Percentiles rank a stretch among this genome's conserved stretches.
Conservation (phyloP, 2,329 filamentous ascomycete species). For the Diaporthe citri region DNA sequence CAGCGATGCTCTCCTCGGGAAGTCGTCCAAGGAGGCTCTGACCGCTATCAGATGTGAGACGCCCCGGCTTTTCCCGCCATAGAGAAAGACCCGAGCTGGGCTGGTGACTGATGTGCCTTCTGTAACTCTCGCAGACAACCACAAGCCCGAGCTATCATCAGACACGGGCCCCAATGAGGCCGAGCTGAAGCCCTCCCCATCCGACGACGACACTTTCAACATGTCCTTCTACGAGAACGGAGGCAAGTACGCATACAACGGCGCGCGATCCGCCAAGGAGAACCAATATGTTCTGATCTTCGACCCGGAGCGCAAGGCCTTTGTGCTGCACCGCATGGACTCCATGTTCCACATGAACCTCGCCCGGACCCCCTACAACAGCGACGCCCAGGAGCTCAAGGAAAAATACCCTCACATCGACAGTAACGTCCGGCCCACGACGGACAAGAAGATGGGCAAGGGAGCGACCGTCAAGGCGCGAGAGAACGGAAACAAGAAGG, state of each 20-base stretch:
- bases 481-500: slow-evolving; percentile 37
- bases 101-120: slow-evolving; percentile 14
- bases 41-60: slow-evolving; percentile 71
- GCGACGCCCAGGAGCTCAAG: slow-evolving; percentile 72
- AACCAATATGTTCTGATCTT: slow-evolving; percentile 79
- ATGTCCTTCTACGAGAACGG: slow-evolving; percentile 67
- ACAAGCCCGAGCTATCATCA: slow-evolving; percentile 68
- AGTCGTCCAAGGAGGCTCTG: slow-evolving; percentile 68
- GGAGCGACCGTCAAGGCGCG: slow-evolving; percentile 44
- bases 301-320: slow-evolving; percentile 79
- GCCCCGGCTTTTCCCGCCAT: background rate
- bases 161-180: slow-evolving; percentile 61
- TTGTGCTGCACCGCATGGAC: slow-evolving; percentile 85
- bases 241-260: slow-evolving; percentile 71
- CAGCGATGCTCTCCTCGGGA: slow-evolving; percentile 71
- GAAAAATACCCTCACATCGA: slow-evolving; percentile 77
- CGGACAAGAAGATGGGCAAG: slow-evolving; percentile 45
- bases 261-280: slow-evolving; percentile 65
- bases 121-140: slow-evolving; percentile 64
- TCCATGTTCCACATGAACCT: slow-evolving; percentile 92
- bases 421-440: slow-evolving; percentile 45
- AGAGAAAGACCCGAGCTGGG: background rate
- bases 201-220: slow-evolving; percentile 66
- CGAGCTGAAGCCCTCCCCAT: slow-evolving; percentile 60
- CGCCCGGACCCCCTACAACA: slow-evolving; percentile 74